Evolutionary conservation across 371 early-diverging fungal genomes (phyloP).

Genomic region (Mortierella sp.): DNA sequence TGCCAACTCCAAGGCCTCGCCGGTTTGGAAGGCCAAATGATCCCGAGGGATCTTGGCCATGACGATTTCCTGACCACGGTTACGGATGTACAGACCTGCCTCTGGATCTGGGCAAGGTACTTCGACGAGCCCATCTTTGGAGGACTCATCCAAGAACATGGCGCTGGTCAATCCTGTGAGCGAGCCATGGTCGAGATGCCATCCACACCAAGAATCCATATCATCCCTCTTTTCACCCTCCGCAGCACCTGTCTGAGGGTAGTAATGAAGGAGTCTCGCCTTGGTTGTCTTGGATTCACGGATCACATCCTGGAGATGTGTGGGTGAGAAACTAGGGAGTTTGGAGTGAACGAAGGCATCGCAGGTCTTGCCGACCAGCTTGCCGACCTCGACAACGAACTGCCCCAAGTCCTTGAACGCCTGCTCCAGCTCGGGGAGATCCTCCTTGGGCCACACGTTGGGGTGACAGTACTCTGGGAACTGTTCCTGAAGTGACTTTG

Average conservation of each 20-base stretch:
- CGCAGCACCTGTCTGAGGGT: constrained; percentile 54
- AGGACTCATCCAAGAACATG: constrained; percentile 63
- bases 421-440: constrained; percentile 55
- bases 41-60: constrained; percentile 67
- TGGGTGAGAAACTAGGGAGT: constrained; percentile 43
- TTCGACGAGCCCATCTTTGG: constrained; percentile 17
- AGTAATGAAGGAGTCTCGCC: constrained; percentile 74
- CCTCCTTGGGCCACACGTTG: constrained; percentile 64
- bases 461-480: constrained; percentile 59
- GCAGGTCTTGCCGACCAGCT: constrained; percentile 62
- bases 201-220: constrained; percentile 71
- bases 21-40: constrained; percentile 73
- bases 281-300: constrained; percentile 59
- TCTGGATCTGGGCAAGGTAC: constrained; percentile 54
- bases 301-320: constrained; percentile 57
- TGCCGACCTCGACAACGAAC: constrained; percentile 63
- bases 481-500: constrained; percentile 27
- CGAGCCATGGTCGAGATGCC: constrained; percentile 70
- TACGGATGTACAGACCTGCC: constrained; percentile 68
- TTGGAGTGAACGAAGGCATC: constrained; percentile 60
- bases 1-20: constrained; percentile 68
- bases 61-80: constrained; percentile 57
- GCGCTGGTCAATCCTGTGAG: constrained; percentile 66
- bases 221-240: constrained; percentile 36
- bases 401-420: constrained; percentile 62